phyloP scores from a whole-genome alignment of 1,139 yeast genomes.

The Lodderomyces jiufengensis region DNA sequence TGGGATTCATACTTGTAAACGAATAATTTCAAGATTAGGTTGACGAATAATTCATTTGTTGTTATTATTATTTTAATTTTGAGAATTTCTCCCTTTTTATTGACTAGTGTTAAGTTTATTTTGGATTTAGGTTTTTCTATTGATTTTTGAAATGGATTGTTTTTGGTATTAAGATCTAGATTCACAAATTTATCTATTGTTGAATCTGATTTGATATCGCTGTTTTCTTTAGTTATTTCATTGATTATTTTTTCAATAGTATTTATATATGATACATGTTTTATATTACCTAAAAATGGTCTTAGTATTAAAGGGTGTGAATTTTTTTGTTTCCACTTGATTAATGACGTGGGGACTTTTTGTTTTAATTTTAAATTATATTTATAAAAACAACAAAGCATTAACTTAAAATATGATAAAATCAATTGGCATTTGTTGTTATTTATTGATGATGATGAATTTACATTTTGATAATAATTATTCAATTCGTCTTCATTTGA shows the following conservation, averaged over 20 bases:
- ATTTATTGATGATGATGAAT: conserved; percentile 28
- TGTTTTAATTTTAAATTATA: conserved; percentile 47
- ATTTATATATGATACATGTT: conserved; percentile 53
- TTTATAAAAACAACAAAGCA: conserved; percentile 59
- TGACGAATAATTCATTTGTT: conserved; percentile 41
- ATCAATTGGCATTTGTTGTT: conserved; percentile 52
- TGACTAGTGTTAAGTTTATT: conserved; percentile 19
- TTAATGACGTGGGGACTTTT: conserved; percentile 44
- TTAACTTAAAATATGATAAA: conserved; percentile 49
- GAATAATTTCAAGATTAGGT: conserved; percentile 30
- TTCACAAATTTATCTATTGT: conserved; percentile 22
- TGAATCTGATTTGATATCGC: conserved; percentile 18
- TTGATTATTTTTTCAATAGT: conserved; percentile 42
- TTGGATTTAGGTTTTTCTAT: conserved; percentile 34
- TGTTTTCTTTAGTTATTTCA: conserved; percentile 20
- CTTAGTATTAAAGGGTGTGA: conserved; percentile 53
- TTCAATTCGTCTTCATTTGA: conserved; percentile 36
- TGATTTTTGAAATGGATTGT: conserved; percentile 39
- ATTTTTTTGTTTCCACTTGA: conserved; percentile 49
- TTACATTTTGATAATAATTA: conserved; percentile 25
- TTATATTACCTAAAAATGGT: conserved; percentile 67
- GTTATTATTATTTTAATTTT: conserved; percentile 32
- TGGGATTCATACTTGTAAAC: conserved; percentile 31
- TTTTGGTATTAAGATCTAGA: conserved; percentile 13
- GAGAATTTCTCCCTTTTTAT: conserved; percentile 17